phyloP scores from a whole-genome alignment of 1,139 yeast species.

The Sugiyamaella japonica region DNA sequence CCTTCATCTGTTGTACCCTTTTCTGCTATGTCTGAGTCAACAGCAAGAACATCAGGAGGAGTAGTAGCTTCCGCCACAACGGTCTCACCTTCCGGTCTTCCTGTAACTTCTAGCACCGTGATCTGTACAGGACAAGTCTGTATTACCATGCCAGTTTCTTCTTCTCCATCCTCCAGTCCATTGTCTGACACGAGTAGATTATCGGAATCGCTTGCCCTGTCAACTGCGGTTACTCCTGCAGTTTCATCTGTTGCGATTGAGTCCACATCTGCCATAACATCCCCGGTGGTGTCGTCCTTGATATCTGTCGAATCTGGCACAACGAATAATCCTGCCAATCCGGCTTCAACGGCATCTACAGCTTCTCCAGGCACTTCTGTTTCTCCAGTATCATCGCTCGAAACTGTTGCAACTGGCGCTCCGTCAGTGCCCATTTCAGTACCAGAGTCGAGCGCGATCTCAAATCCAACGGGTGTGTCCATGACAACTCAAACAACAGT shows the following conservation, averaged over 20 bases:
- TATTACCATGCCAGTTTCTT: not conserved
- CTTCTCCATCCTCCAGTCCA: conserved; percentile 7
- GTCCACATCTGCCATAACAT: too few species aligned
- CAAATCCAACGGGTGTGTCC: too few species aligned
- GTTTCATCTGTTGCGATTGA: not conserved
- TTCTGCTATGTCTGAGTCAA: not conserved
- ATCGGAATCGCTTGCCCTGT: not conserved
- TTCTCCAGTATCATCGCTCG: not conserved
- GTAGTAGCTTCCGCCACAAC: too few species aligned
- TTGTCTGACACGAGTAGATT: not conserved
- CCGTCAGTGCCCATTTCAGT: too few species aligned
- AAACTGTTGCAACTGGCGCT: not conserved
- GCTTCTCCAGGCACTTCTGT: too few species aligned
- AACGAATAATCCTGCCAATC: too few species aligned
- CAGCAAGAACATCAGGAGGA: not conserved
- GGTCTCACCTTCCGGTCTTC: not conserved
- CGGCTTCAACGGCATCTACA: too few species aligned
- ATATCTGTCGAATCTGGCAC: too few species aligned
- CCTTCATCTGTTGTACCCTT: not conserved
- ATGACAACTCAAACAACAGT: conserved; percentile 5
- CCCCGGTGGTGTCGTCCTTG: too few species aligned
- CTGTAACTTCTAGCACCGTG: not conserved
- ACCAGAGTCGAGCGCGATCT: not conserved
- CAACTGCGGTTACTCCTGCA: not conserved
- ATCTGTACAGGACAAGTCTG: not conserved